Base-by-base conservation (phyloP, 179 eudicot species). In the Spergularia azorica region DNA sequence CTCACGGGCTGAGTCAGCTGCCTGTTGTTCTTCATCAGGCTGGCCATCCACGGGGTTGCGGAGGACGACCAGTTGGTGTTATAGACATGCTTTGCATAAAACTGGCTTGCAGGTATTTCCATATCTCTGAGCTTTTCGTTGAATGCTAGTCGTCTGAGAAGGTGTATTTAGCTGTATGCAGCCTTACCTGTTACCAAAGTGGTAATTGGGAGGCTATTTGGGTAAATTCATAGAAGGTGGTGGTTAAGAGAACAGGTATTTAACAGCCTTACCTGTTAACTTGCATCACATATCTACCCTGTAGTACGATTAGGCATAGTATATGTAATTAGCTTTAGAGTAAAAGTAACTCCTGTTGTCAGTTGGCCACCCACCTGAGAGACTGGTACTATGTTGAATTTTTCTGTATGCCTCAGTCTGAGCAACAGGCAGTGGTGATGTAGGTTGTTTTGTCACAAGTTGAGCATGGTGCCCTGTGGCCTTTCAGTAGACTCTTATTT, bases 1-100 rank as follows among this genome's bases (percentile, higher is more conserved):
- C 79, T 72, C 83, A 89, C 71, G 86, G 87, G 65, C 18, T 87
- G 64, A 80, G 76, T 80, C 92, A 86, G 81, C 84, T 95, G 80
- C 96, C 98, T 51, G 98, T 95, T 82, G 87, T 91, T 72, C 68
- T 79, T 59, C 86, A 88, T 77, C 82, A 83, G 69, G 79, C 67
- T 67, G 88, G 88, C 78, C 80, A 82, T 76, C 79, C 72, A 76
- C 77, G 79, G 58, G 86, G 76, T 78, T 70, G 50, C 71, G 76
- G 83, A 75, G 87, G 88, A 67, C 79, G 74, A 67, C 91, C 88
- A 54, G 87, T 94, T 78, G 99, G 99, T 76, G 83, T 95, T 76
- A 75, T 95, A 76, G 99, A 95, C 88, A 84, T 83, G 83, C 96
- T 91, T 74, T 89, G 95, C 83, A 88, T 95, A 81, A 77, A 57